phyloP scores from a whole-genome alignment of 2,329 filamentous ascomycete genomes.

The Lasiodiplodia hormozganensis region DNA sequence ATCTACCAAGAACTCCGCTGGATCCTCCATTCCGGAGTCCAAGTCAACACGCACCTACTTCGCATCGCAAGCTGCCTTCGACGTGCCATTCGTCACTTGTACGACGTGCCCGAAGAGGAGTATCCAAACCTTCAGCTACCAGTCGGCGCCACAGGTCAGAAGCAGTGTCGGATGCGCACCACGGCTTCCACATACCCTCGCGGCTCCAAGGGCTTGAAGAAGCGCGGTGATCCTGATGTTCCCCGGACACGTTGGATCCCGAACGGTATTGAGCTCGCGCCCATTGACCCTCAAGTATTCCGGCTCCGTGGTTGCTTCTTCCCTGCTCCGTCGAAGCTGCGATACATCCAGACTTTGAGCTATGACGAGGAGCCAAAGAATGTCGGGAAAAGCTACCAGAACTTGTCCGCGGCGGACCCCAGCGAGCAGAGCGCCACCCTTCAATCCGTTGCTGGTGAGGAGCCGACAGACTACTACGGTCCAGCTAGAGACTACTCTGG shows the following conservation, averaged over 20 bases:
- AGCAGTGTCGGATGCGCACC: neutral
- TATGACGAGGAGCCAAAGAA: neutral
- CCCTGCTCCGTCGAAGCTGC: neutral
- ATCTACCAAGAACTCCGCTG: neutral
- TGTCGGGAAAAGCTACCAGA: neutral
- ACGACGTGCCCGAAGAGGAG: neutral
- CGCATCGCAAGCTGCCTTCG: neutral
- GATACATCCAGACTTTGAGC: neutral
- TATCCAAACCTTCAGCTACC: neutral
- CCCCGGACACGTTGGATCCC: neutral
- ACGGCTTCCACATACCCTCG: neutral
- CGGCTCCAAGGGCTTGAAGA: conserved; percentile 18
- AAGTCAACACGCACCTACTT: neutral
- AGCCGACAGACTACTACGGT: neutral
- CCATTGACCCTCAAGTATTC: neutral
- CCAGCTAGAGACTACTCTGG: neutral
- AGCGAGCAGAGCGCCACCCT: neutral
- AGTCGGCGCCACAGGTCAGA: neutral
- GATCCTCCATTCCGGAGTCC: neutral
- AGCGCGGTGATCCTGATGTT: neutral
- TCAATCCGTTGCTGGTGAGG: neutral
- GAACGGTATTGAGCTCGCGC: neutral
- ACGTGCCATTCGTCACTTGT: neutral
- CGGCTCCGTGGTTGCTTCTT: neutral
- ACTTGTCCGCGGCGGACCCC: neutral